Percentiles rank a stretch among this genome's conserved stretches.
These are phyloP conservation scores for Plasmodium inui DNA, from an alignment of 169 alveolate genomes.

Conservation along the genomic window DNA sequence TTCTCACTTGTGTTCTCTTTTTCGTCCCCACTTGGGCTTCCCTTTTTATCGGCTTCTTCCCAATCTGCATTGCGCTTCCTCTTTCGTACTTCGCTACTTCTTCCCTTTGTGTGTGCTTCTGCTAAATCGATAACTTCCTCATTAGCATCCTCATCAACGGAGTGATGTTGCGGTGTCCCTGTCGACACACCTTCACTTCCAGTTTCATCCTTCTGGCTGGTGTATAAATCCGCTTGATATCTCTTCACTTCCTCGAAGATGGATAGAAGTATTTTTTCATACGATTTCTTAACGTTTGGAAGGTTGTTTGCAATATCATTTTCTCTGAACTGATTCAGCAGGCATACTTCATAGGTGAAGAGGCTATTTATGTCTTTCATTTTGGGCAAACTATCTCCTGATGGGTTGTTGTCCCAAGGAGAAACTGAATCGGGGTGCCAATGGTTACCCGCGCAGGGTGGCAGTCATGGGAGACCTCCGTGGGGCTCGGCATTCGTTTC, in stretches of 20 bases:
- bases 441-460: not conserved
- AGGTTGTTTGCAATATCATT: constrained; percentile 16
- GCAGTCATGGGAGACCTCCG: not conserved
- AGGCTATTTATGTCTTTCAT: constrained; percentile 14
- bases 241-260: constrained; percentile 22
- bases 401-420: not conserved
- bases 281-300: not conserved
- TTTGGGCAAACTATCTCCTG: not conserved
- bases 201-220: not conserved
- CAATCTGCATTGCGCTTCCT: not conserved
- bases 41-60: not conserved
- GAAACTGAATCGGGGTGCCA: not conserved
- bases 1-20: not conserved
- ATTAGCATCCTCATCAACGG: not conserved
- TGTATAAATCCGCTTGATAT: not conserved
- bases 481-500: not conserved
- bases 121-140: not conserved
- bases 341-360: not conserved
- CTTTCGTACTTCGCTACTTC: not conserved
- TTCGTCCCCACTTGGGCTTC: not conserved
- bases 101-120: not conserved
- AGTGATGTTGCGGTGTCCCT: not conserved
- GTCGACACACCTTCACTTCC: not conserved
- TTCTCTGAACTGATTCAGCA: constrained; percentile 6
- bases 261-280: not conserved